These are phyloP conservation scores for Schizothecium vesticola DNA, from an alignment of 495 filamentous ascomycete species.

Conservation along the genomic window DNA sequence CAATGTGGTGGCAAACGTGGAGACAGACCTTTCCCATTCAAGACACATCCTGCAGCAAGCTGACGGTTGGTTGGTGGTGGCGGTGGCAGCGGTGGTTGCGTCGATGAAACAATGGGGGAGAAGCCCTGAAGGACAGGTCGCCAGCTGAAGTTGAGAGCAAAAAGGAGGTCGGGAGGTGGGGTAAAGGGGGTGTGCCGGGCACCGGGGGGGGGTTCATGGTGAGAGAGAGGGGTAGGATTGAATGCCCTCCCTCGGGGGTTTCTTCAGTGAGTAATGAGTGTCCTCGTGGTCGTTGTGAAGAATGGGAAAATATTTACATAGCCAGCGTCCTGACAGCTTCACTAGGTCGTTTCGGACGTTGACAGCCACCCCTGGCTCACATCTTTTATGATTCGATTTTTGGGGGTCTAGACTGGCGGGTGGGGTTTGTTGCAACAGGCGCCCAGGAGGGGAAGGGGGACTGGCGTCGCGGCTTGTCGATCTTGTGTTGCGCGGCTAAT, in stretches of 20 bases:
- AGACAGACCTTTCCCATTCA: neutral
- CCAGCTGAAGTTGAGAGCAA: neutral
- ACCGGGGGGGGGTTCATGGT: no score
- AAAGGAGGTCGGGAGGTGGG: conserved; percentile 1
- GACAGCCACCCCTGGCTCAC: neutral
- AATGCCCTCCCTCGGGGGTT: neutral
- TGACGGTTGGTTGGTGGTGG: neutral
- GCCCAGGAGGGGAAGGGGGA: neutral
- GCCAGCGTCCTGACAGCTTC: neutral
- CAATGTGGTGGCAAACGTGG: neutral
- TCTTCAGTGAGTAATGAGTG: neutral
- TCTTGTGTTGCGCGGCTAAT: conserved; percentile 12
- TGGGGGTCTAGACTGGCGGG: neutral
- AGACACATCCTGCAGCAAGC: conserved; percentile 1
- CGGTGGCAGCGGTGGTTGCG: neutral
- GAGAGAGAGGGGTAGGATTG: no score
- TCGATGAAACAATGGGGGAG: neutral
- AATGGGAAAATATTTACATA: neutral
- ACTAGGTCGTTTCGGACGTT: neutral
- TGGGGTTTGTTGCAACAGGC: neutral
- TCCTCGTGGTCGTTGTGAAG: neutral
- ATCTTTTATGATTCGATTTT: neutral
- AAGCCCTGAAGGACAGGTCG: neutral
- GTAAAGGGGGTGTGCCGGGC: neutral
- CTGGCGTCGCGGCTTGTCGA: conserved; percentile 11